phyloP scores from a whole-genome alignment of 1,139 yeast species.

The Pichia sp. region DNA sequence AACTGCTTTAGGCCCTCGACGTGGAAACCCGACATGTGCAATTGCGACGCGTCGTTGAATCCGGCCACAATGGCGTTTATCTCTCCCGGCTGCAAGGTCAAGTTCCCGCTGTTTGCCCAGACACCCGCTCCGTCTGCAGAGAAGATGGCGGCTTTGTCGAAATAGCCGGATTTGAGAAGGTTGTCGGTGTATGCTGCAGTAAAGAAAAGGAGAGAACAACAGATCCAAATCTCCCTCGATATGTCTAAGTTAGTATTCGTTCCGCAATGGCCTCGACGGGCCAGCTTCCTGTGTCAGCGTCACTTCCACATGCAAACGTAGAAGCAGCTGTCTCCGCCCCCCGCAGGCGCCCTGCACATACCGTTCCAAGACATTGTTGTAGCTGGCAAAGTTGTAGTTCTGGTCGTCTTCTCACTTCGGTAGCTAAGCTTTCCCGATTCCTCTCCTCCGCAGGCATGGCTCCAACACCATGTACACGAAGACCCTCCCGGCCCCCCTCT shows the following conservation, averaged over 20 bases:
- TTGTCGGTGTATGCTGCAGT: constrained; percentile 86
- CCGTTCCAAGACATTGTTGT: constrained; percentile 37
- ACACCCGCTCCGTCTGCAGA: constrained; percentile 91
- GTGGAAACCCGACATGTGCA: constrained; percentile 85
- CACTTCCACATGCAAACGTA: too few relatives aligned
- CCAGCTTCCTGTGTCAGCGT: too few relatives aligned
- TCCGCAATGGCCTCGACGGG: too few relatives aligned
- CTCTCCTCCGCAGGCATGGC: background rate
- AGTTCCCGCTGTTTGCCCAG: constrained; percentile 84
- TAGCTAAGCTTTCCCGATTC: background rate
- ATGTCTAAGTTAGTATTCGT: too few relatives aligned
- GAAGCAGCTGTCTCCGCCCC: too few relatives aligned
- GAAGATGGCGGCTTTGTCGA: constrained; percentile 89
- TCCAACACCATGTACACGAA: background rate
- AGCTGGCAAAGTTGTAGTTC: background rate
- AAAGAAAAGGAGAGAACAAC: background rate
- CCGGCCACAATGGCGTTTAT: constrained; percentile 72
- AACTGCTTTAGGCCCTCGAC: constrained; percentile 84
- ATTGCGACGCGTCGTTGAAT: constrained; percentile 68
- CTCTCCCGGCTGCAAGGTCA: constrained; percentile 67
- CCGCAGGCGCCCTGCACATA: constrained; percentile 19
- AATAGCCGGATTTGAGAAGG: constrained; percentile 75
- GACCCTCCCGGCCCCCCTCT: background rate
- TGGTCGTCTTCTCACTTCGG: background rate
- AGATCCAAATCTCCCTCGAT: too few relatives aligned